Conservation (phyloP, 371 early-diverging fungal species). For the Mortierella sp. region DNA sequence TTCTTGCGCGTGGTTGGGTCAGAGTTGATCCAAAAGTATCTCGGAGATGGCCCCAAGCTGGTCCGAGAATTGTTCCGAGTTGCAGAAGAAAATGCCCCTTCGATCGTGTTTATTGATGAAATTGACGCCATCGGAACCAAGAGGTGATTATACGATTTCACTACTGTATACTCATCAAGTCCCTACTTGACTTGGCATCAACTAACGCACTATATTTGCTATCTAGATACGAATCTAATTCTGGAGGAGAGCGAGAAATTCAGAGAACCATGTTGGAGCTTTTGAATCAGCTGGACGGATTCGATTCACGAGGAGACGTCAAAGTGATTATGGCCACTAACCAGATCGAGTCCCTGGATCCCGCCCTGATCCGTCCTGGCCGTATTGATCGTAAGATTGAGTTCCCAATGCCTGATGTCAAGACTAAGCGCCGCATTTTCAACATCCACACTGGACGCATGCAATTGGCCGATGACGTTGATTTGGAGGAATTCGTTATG, state of each 20-base stretch:
- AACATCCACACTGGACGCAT: slow-evolving; percentile 99
- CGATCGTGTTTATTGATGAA: slow-evolving; percentile 99
- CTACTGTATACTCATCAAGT: neutral
- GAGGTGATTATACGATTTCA: slow-evolving; percentile 62
- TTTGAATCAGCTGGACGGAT: slow-evolving; percentile 99
- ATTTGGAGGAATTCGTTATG: slow-evolving; percentile 98
- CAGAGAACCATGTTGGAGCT: slow-evolving; percentile 99
- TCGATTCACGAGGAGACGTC: slow-evolving; percentile 99
- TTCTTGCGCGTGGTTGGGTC: slow-evolving; percentile 99
- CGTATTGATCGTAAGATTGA: slow-evolving; percentile 99
- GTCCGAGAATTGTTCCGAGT: slow-evolving; percentile 99
- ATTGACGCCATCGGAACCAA: slow-evolving; percentile 99
- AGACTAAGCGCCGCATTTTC: slow-evolving; percentile 99
- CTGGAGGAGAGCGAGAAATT: slow-evolving; percentile 99
- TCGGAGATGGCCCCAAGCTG: slow-evolving; percentile 99
- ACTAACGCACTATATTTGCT: neutral
- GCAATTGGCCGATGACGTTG: slow-evolving; percentile 98
- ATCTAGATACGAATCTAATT: slow-evolving; percentile 93
- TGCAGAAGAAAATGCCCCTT: slow-evolving; percentile 99
- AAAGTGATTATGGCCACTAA: slow-evolving; percentile 99
- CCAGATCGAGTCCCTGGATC: slow-evolving; percentile 98
- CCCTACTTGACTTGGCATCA: neutral
- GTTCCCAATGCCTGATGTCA: slow-evolving; percentile 99
- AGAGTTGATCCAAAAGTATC: slow-evolving; percentile 99
- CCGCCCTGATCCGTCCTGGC: slow-evolving; percentile 98